Conservation (phyloP, 2,329 filamentous ascomycete species). For the Knoxdaviesia capensis region DNA sequence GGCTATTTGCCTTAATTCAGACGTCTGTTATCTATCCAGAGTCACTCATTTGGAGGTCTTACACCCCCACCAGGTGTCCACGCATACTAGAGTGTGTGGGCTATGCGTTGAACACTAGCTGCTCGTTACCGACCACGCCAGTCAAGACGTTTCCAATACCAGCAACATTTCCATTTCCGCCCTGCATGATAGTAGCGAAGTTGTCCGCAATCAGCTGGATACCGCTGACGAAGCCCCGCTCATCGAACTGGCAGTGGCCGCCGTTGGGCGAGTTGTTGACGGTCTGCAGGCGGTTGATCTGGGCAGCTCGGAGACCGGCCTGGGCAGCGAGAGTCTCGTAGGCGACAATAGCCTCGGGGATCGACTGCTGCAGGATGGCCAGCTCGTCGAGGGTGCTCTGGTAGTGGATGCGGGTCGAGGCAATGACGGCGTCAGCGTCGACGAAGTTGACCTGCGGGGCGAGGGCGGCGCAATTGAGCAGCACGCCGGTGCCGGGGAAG, state of each 20-base stretch:
- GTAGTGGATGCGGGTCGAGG: slow-evolving; percentile 30
- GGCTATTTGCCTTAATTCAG: too few relatives aligned
- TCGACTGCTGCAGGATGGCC: slow-evolving; percentile 22
- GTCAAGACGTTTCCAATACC: slow-evolving; percentile 28
- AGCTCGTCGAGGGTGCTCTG: slow-evolving; percentile 34
- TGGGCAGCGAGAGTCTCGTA: slow-evolving; percentile 26
- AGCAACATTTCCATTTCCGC: slow-evolving; percentile 25
- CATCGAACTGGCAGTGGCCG: slow-evolving; percentile 39
- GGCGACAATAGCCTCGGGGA: slow-evolving; percentile 26
- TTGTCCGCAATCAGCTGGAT: slow-evolving; percentile 34
- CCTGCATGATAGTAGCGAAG: slow-evolving; percentile 27
- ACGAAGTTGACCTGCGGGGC: slow-evolving; percentile 29
- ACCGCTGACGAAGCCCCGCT: slow-evolving; percentile 28
- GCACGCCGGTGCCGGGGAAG: slow-evolving; percentile 26
- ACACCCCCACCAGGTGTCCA: too few relatives aligned
- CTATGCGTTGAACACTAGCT: too few relatives aligned
- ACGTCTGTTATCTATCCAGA: too few relatives aligned
- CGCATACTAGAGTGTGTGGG: too few relatives aligned
- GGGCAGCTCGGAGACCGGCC: slow-evolving; percentile 19
- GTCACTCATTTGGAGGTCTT: too few relatives aligned
- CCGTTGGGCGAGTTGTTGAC: slow-evolving; percentile 33
- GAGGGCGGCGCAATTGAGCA: slow-evolving; percentile 35
- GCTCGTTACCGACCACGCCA: slow-evolving; percentile 6
- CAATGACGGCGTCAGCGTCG: slow-evolving; percentile 17
- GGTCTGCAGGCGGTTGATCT: slow-evolving; percentile 31